Base-by-base conservation (phyloP, 202 grass and related monocot species). In the Digitaria exilis region DNA sequence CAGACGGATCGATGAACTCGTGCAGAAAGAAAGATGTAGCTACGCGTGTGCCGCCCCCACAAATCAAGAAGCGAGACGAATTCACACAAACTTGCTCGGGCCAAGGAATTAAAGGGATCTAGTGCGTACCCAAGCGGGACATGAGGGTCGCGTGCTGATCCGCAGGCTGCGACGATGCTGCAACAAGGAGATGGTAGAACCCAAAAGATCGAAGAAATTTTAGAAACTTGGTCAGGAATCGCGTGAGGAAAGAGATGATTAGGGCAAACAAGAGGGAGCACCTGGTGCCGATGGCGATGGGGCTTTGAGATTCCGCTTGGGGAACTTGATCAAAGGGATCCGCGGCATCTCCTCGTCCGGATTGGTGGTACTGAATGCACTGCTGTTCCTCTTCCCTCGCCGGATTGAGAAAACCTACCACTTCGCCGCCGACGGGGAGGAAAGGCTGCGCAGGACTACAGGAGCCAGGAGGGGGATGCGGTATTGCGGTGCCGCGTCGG, bases 311-410 rank as follows among this genome's bases (percentile, higher is more conserved):
- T 91, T 77, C 88, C 92, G 89, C 78, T 81, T 85, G 19, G 95
- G 92, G 34, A 97, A 97, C 69, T 86, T 97, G 77, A 97, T 97
- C 71, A 85, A 49, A 16, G 94, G 95, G 85, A 92, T 86, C 22
- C 94, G 89, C 83, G 87, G 89, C 95, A 97, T 97, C 78, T 92
- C 52, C 58, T 54, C 25, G 35, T 41, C 52, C 31, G 67, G 54
- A 39, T 71, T 30, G 68, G 81, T 7, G 59, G 21, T 2, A n/a
- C 8, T 32, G 46, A 54, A 12, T 52, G 54, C 9, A 16, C 29
- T 25, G 22, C 15, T 22, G 3, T 35, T 30, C 21, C 25, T 14
- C 42, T 19, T 25, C 56, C 75, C 58, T 50, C 59, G 11, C 59
- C 28, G 59, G 61, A 66, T 35, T 65, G 21, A 24, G 42, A 32